phyloP scores from a whole-genome alignment of 306 rosid species.

The Crotalaria pallida region DNA sequence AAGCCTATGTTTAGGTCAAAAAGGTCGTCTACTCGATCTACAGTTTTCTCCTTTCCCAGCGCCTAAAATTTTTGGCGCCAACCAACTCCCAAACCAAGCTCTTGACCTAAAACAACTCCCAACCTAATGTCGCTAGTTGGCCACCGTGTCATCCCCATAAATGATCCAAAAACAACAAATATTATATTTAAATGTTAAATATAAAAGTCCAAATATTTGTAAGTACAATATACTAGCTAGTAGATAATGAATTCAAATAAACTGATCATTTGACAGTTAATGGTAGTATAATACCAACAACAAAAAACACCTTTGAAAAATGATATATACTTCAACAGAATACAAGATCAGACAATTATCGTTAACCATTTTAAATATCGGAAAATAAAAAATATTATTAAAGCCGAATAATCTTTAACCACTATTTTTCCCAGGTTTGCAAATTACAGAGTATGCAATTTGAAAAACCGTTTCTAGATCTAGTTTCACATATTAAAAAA shows the following conservation, averaged over 20 bases:
- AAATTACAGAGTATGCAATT: neutral
- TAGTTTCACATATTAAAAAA: no score
- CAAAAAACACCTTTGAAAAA: no score
- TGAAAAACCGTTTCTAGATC: neutral
- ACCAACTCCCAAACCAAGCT: conserved; percentile 14
- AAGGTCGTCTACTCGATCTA: conserved; percentile 12
- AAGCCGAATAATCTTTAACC: neutral
- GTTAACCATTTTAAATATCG: no score
- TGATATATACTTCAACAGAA: no score
- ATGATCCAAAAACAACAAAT: no score
- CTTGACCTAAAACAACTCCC: neutral
- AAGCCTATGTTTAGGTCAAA: conserved; percentile 26
- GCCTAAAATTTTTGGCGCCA: neutral
- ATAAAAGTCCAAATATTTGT: no score
- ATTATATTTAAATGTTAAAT: no score
- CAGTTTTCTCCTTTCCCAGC: neutral
- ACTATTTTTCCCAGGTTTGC: neutral
- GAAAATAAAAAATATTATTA: no score
- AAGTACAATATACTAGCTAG: no score
- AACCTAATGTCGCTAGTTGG: conserved; percentile 1
- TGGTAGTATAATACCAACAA: no score
- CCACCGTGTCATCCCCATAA: neutral
- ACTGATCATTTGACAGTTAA: no score
- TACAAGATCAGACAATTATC: no score
- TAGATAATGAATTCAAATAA: neutral